These are phyloP conservation scores for Akanthomyces dipterigenus DNA, from an alignment of 2,329 filamentous ascomycete genomes.

Conservation along the genomic window DNA sequence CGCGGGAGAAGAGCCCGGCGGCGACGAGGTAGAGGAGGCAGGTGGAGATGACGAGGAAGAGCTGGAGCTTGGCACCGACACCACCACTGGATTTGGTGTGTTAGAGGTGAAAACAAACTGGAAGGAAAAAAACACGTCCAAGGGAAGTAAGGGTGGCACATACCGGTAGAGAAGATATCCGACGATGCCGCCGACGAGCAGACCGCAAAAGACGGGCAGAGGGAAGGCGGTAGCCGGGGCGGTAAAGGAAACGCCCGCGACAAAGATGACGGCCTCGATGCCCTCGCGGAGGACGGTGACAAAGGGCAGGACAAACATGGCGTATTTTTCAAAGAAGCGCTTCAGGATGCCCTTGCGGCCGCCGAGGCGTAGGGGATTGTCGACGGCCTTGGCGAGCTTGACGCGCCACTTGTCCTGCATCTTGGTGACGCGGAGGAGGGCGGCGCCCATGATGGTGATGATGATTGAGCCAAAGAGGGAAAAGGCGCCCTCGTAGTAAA, in stretches of 20 bases:
- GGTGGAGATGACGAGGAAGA: constrained; percentile 76
- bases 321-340: constrained; percentile 66
- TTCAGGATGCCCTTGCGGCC: constrained; percentile 43
- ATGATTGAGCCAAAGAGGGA: constrained; percentile 68
- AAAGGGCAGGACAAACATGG: constrained; percentile 81
- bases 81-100: constrained; percentile 31
- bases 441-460: constrained; percentile 75
- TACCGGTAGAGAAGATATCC: constrained; percentile 76
- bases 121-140: not conserved
- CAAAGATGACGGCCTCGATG: constrained; percentile 78
- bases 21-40: constrained; percentile 80
- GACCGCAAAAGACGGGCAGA: constrained; percentile 65
- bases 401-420: constrained; percentile 82
- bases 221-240: constrained; percentile 71
- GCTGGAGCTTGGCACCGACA: constrained; percentile 45
- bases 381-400: constrained; percentile 67
- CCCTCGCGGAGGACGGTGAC: constrained; percentile 83
- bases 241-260: constrained; percentile 74
- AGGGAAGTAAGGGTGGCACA: constrained; percentile 26
- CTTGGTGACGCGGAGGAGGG: constrained; percentile 73
- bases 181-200: constrained; percentile 58
- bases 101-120: not conserved
- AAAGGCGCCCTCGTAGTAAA: constrained; percentile 78
- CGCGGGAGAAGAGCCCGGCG: constrained; percentile 72
- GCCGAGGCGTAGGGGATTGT: constrained; percentile 41